Conservation (phyloP, 176 grass and related monocot species). For the Urochloa ruziziensis region DNA sequence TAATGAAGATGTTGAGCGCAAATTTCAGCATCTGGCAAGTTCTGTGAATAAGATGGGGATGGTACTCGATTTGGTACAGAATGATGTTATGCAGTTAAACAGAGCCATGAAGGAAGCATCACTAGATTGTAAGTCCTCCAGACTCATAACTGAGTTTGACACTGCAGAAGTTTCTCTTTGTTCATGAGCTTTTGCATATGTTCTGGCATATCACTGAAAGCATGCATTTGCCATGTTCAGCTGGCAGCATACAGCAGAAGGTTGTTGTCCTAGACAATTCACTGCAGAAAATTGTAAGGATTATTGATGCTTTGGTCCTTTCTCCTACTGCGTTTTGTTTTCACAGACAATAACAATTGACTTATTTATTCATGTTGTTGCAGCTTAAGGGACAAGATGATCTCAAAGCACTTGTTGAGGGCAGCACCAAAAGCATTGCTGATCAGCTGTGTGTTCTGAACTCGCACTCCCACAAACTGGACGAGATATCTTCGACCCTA, state of each 20-base stretch:
- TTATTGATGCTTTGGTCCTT: background rate
- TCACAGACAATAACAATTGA: background rate
- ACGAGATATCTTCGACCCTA: constrained; percentile 62
- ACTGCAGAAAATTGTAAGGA: constrained; percentile 85
- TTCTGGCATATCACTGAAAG: constrained; percentile 5
- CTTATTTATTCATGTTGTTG: background rate
- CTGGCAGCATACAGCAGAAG: constrained; percentile 69
- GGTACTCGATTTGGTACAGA: constrained; percentile 71
- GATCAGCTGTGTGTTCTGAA: constrained; percentile 40
- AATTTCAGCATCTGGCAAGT: constrained; percentile 69
- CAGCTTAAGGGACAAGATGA: constrained; percentile 85
- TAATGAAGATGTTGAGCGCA: constrained; percentile 83
- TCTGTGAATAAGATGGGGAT: constrained; percentile 68
- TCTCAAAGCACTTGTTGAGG: constrained; percentile 55
- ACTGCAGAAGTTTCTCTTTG: background rate
- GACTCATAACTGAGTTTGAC: background rate
- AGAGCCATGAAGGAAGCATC: constrained; percentile 88
- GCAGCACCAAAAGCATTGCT: constrained; percentile 47
- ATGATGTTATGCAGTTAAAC: constrained; percentile 81
- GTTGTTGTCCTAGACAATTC: constrained; percentile 53
- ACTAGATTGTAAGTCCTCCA: constrained; percentile 65
- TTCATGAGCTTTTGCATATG: constrained; percentile 13
- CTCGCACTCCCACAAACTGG: constrained; percentile 53
- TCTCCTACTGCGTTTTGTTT: background rate
- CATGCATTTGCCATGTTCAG: constrained; percentile 43